A percentile compares a stretch with the other conserved stretches of the same genome.
phyloP scores from a whole-genome alignment of 2,329 filamentous ascomycete species.

The Aureobasidium musti region DNA sequence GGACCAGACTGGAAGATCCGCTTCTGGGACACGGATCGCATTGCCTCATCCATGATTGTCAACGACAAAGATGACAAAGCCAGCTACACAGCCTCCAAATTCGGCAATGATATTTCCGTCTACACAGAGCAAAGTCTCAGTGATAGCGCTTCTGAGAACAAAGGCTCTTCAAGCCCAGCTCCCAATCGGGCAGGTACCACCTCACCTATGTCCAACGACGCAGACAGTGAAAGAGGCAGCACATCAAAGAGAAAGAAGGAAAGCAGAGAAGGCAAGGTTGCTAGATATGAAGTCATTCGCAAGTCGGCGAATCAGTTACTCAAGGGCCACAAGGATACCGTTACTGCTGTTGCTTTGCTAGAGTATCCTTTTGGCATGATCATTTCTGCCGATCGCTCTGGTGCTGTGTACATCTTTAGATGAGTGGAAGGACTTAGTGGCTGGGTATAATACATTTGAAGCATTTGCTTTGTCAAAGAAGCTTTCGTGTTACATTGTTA shows the following conservation, averaged over 20 bases:
- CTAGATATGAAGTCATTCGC: slow-evolving; percentile 80
- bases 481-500: no score
- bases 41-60: slow-evolving; percentile 77
- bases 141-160: slow-evolving; percentile 11
- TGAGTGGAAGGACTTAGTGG: neutral
- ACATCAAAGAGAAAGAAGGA: slow-evolving; percentile 43
- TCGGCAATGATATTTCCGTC: slow-evolving; percentile 47
- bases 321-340: slow-evolving; percentile 81
- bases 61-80: slow-evolving; percentile 73
- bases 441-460: no score
- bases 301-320: slow-evolving; percentile 87
- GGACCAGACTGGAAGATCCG: slow-evolving; percentile 88
- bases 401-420: slow-evolving; percentile 79
- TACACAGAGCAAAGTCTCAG: slow-evolving; percentile 37
- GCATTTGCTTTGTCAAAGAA: no score
- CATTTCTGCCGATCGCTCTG: slow-evolving; percentile 83
- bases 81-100: slow-evolving; percentile 60
- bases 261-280: slow-evolving; percentile 49
- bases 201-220: slow-evolving; percentile 11
- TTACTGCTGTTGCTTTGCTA: slow-evolving; percentile 84
- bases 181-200: neutral
- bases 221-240: slow-evolving; percentile 35
- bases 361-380: slow-evolving; percentile 92
- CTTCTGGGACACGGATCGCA: slow-evolving; percentile 84
- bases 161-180: neutral